Evolutionary conservation across 2,329 filamentous ascomycete species (phyloP).

Genomic region (Amauroascus niger): DNA sequence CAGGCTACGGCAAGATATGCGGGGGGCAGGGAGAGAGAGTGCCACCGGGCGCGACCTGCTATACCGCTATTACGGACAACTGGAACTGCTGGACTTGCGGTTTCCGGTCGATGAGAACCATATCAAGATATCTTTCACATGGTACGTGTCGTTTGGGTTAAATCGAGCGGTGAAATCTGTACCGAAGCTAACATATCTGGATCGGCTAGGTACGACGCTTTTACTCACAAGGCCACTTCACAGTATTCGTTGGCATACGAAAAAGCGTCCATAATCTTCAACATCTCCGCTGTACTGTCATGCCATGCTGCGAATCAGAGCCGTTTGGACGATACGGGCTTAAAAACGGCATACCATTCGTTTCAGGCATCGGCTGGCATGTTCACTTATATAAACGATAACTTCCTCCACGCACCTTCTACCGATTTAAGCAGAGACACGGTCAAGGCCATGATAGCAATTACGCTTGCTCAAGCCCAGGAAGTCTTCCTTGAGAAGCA

Average conservation of each 20-base stretch:
- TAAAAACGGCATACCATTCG: slow-evolving; percentile 95
- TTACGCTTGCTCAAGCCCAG: slow-evolving; percentile 92
- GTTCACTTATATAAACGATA: slow-evolving; percentile 99
- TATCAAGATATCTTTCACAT: slow-evolving; percentile 98
- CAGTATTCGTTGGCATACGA: slow-evolving; percentile 96
- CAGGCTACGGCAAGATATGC: slow-evolving; percentile 92
- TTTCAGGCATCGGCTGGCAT: slow-evolving; percentile 97
- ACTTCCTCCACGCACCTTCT: slow-evolving; percentile 93
- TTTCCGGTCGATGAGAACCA: slow-evolving; percentile 98
- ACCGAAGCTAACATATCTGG: slow-evolving; percentile 8
- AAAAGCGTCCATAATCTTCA: slow-evolving; percentile 98
- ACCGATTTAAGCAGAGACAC: slow-evolving; percentile 94
- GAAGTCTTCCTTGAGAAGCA: slow-evolving; percentile 98
- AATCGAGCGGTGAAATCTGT: neutral
- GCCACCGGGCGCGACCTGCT: slow-evolving; percentile 85
- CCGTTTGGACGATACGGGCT: slow-evolving; percentile 77
- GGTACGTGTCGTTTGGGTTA: slow-evolving; percentile 47
- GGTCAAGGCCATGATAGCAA: slow-evolving; percentile 82
- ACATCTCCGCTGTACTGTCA: slow-evolving; percentile 92
- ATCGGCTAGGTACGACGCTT: slow-evolving; percentile 80
- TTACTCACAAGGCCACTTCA: slow-evolving; percentile 92
- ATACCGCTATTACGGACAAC: slow-evolving; percentile 94
- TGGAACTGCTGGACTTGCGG: slow-evolving; percentile 84
- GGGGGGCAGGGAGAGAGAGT: slow-evolving; percentile 92
- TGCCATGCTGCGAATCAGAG: slow-evolving; percentile 92